These are phyloP conservation scores for Candida parachauliodes DNA, from an alignment of 805 yeast species.

Conservation along the genomic window DNA sequence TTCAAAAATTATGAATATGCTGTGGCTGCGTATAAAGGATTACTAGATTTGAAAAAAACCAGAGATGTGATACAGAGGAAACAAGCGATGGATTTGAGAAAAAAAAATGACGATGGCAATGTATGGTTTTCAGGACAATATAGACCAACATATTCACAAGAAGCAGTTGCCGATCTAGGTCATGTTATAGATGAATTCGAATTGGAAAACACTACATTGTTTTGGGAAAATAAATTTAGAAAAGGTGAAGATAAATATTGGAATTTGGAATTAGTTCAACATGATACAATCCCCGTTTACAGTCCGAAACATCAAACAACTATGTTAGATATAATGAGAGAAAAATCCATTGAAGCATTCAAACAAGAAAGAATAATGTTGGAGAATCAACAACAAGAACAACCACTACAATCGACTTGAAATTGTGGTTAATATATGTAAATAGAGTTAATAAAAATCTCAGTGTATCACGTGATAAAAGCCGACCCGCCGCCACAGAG, in stretches of 20 bases:
- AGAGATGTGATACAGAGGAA: constrained; percentile 62
- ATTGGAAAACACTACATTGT: constrained; percentile 46
- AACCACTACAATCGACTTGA: neutral
- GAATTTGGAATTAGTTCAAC: constrained; percentile 57
- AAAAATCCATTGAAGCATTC: constrained; percentile 34
- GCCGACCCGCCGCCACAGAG: constrained; percentile 9
- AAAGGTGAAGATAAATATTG: constrained; percentile 77
- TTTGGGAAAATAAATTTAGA: constrained; percentile 88
- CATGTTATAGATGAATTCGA: constrained; percentile 64
- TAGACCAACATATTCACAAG: constrained; percentile 88
- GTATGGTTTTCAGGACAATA: constrained; percentile 85
- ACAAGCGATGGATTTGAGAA: constrained; percentile 65
- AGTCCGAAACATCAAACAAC: constrained; percentile 67
- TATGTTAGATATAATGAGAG: constrained; percentile 57
- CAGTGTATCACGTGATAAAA: neutral
- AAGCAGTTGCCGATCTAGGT: constrained; percentile 81
- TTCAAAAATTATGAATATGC: constrained; percentile 60
- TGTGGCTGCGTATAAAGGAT: constrained; percentile 66
- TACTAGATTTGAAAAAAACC: constrained; percentile 68
- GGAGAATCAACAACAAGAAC: neutral
- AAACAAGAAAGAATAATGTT: constrained; percentile 16
- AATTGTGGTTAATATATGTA: neutral
- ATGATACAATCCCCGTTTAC: constrained; percentile 54
- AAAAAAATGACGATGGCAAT: constrained; percentile 71
- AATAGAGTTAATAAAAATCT: neutral